These are phyloP conservation scores for Farysia itapuensis DNA, from an alignment of 1,284 basidiomycete genomes.

Conservation along the genomic window DNA sequence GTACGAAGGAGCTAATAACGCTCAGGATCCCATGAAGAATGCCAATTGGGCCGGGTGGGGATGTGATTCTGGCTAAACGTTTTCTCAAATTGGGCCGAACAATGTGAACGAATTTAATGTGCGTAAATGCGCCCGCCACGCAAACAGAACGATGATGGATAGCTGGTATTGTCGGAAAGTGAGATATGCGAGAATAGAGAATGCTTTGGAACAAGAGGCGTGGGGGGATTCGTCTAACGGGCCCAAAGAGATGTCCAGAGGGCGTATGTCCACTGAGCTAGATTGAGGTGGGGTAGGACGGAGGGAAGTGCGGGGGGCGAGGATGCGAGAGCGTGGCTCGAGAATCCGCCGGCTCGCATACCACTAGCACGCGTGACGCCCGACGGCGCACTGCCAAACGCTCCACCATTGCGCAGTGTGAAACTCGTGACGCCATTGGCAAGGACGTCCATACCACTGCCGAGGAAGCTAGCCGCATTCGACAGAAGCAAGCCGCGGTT, in stretches of 20 bases:
- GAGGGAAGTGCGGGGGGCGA: constrained; percentile 1
- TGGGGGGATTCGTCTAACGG: too few species aligned
- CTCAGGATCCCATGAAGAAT: constrained; percentile 14
- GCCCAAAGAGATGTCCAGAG: constrained; percentile 26
- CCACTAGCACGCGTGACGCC: constrained; percentile 6
- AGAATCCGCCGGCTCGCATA: neutral
- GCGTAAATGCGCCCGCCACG: neutral
- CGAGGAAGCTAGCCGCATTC: neutral
- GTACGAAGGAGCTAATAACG: constrained; percentile 3
- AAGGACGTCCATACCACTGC: neutral
- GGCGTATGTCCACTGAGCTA: constrained; percentile 16
- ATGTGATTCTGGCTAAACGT: constrained; percentile 44
- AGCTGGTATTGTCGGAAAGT: too few species aligned
- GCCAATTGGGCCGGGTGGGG: constrained; percentile 54
- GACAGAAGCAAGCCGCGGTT: constrained; percentile 6
- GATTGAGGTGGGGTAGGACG: constrained; percentile 7
- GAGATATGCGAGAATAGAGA: too few species aligned
- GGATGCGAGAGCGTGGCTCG: neutral
- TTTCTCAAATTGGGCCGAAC: too few species aligned
- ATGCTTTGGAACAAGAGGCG: too few species aligned
- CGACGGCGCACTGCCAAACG: constrained; percentile 11
- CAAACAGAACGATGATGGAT: too few species aligned
- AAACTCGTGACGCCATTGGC: constrained; percentile 9
- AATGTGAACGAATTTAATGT: neutral
- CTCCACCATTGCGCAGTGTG: constrained; percentile 6